Evolutionary conservation across 2,329 filamentous ascomycete species (phyloP).

Genomic region (Neofusicoccum sp.): DNA sequence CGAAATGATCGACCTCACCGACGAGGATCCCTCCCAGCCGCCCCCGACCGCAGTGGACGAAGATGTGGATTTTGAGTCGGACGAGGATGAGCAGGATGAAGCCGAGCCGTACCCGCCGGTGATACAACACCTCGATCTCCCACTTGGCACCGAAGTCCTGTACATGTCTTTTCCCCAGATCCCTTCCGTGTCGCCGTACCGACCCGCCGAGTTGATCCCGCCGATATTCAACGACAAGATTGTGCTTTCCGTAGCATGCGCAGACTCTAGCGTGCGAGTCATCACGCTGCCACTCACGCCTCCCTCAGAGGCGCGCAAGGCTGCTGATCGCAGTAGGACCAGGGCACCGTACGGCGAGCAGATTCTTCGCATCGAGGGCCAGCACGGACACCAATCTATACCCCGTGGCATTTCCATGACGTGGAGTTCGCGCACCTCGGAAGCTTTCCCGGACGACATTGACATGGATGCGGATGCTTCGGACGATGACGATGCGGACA

Average conservation of each 20-base stretch:
- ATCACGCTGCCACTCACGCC: slow-evolving; percentile 56
- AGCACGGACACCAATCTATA: slow-evolving; percentile 50
- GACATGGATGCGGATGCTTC: slow-evolving; percentile 35
- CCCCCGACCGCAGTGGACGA: slow-evolving; percentile 13
- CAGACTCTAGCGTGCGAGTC: slow-evolving; percentile 56
- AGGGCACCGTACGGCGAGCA: slow-evolving; percentile 43
- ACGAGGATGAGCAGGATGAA: slow-evolving; percentile 59
- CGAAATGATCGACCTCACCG: slow-evolving; percentile 55
- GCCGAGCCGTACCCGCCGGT: slow-evolving; percentile 55
- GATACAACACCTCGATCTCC: slow-evolving; percentile 55
- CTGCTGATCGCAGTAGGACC: slow-evolving; percentile 31
- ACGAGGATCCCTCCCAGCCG: slow-evolving; percentile 46
- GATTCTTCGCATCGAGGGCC: slow-evolving; percentile 46
- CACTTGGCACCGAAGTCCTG: slow-evolving; percentile 53
- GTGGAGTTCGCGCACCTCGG: slow-evolving; percentile 40
- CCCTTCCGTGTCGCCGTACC: slow-evolving; percentile 31
- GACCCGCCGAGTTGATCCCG: slow-evolving; percentile 40
- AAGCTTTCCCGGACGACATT: slow-evolving; percentile 22
- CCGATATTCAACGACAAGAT: slow-evolving; percentile 51
- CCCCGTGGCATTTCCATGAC: slow-evolving; percentile 54
- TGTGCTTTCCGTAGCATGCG: slow-evolving; percentile 54
- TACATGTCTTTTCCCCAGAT: slow-evolving; percentile 51
- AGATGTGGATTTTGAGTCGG: slow-evolving; percentile 49
- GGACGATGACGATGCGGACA: slow-evolving; percentile 24
- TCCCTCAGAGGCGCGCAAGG: slow-evolving; percentile 44